Conservation (phyloP, 352 stramenopile genomes). For the Globisporangium emineosum region DNA sequence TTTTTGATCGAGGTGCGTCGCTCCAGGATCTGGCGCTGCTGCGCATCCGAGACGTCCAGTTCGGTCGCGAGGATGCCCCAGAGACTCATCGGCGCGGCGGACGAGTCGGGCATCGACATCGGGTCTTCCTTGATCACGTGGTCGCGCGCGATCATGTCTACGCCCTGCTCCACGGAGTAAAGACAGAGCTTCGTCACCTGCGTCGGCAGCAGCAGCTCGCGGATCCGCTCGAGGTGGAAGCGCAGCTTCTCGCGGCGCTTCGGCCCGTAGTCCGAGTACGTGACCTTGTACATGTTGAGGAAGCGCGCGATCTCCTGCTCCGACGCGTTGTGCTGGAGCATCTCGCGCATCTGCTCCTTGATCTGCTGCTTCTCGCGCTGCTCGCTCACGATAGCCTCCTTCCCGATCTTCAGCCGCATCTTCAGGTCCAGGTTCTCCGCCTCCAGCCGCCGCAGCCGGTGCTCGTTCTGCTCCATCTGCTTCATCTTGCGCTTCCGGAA, state of each 20-base stretch:
- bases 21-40: constrained; percentile 67
- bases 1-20: constrained; percentile 54
- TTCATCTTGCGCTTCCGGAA: constrained; percentile 79
- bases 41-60: constrained; percentile 59
- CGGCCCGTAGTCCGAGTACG: constrained; percentile 76
- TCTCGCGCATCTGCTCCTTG: constrained; percentile 77
- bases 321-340: constrained; percentile 64
- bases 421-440: constrained; percentile 78
- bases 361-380: constrained; percentile 75
- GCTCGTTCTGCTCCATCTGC: constrained; percentile 70
- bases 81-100: constrained; percentile 55
- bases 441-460: constrained; percentile 54
- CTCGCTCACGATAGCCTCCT: constrained; percentile 69
- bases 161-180: constrained; percentile 72
- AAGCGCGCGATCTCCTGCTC: constrained; percentile 76
- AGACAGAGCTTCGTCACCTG: constrained; percentile 78
- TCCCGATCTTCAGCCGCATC: constrained; percentile 80
- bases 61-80: constrained; percentile 73
- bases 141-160: constrained; percentile 58
- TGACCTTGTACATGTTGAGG: constrained; percentile 82
- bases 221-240: constrained; percentile 70
- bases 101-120: constrained; percentile 45
- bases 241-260: constrained; percentile 70
- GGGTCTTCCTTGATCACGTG: constrained; percentile 57
- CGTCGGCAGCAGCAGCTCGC: constrained; percentile 68